Base-by-base conservation (phyloP, 331 rosid species). In the Acacia pycnantha region DNA sequence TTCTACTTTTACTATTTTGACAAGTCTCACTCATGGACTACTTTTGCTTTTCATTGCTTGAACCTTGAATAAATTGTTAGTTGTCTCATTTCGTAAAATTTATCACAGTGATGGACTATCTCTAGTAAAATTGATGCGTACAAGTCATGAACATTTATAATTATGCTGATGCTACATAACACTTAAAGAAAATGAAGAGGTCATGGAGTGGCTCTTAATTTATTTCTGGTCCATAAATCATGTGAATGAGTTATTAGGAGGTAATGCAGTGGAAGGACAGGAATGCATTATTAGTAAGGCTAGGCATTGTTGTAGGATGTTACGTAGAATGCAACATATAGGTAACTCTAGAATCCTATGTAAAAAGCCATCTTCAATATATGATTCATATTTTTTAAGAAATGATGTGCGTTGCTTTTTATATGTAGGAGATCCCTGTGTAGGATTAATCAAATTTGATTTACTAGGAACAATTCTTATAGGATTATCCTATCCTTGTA, bases 1-100 rank as follows among this genome's bases (percentile, higher is more conserved):
- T 35, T 61, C 7, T 46, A 22, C 27, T 61, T 62, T 31, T 44
- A 69, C 73, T 72, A 41, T 43, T 58, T 19, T 21, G 24, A 73
- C 62, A 65, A 70, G 46, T 58, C 3, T 77, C 27, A 31, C 78
- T 68, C 47, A 13, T 31, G 54, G 56, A 31, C 12, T 73, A 44
- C 18, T 53, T 35, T 73, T 74, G 19, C 66, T 73, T 79, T 54
- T 66, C 70, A 43, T 54, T 79, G 65, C 54, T 54, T 35, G 47
- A 41, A 41, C 40, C 54, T 54, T 35, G 47, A 41, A 41, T 48
- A 18, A 41, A 10, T 12, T 79, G 24, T 70, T 79, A 71, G 6
- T 56, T 26, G 59, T 70, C 59, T 70, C 27, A 29, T 58, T 26
- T 40, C 4, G 19, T 70, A 26, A 58, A 71, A 58, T 44, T 31